Base-by-base conservation (phyloP, 257 asterid genomes). In the Plantago elongata region DNA sequence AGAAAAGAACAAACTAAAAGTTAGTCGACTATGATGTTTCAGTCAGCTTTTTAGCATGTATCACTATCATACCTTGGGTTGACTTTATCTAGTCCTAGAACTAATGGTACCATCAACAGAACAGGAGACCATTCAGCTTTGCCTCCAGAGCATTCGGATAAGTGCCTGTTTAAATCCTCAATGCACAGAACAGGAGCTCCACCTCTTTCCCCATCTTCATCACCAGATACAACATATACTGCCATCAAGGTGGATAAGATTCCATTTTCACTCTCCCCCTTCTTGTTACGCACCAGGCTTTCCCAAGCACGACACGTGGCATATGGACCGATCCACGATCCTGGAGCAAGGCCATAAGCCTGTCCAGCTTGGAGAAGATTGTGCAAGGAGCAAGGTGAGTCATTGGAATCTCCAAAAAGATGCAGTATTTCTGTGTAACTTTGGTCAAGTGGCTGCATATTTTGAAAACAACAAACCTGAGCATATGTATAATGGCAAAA, bases 251-350 rank as follows among this genome's bases (percentile, higher is more conserved):
- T 77, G 58, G 83, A 77, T 57, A 76, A 56, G 60, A 72, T 74
- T 46, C 74, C 88, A 70, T 57, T 58, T 45, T 57, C 73, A 30
- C 54, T 68, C 48, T 80, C 87, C 56, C 73, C 77, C 61, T 60
- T 79, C 74, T 74, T 81, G 68, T 65, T 27, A 38, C 85, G 83
- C 62, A 77, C 65, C 84, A 93, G 70, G 66, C 83, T 78, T 79
- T 89, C 99, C 97, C 96, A 93, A 18, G 99, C 82, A 51, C 99
- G 97, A 56, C 96, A 89, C 90, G 87, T 83, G 63, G 99, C 99
- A 74, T 93, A 93, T 0, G 99, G 99, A 22, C 99, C 97, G 29
- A 93, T 85, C 99, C 99, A 93, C 57, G 99, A 89, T 48, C 99
- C 99, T 9, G 94, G 89, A 63, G 95, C 83, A 71, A 93, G 95